Conservation (phyloP, 495 filamentous ascomycete genomes). For the Pyrenopolyporus hunteri region DNA sequence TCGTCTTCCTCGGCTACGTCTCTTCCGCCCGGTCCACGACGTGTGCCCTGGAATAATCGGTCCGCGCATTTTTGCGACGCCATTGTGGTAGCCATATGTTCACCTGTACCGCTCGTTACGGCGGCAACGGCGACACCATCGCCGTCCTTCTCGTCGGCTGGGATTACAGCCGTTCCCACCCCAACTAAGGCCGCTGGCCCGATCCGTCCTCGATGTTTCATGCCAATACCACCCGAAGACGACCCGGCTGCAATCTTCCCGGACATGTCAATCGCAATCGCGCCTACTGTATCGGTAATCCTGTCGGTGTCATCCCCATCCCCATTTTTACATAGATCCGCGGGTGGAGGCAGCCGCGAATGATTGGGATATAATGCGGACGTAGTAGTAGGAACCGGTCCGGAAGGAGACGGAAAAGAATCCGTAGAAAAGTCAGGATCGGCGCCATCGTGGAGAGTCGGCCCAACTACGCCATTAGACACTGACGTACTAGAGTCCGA, state of each 20-base stretch:
- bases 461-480: background rate
- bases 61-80: conserved; percentile 80
- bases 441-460: conserved; percentile 27
- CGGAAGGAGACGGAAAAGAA: background rate
- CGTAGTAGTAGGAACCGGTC: background rate
- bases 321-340: conserved; percentile 11
- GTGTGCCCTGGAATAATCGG: conserved; percentile 71
- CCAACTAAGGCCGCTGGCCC: conserved; percentile 93
- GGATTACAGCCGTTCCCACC: conserved; percentile 86
- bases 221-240: conserved; percentile 97
- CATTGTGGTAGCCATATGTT: conserved; percentile 94
- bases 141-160: conserved; percentile 60
- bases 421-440: background rate
- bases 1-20: conserved; percentile 69
- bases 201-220: conserved; percentile 91
- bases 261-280: conserved; percentile 83
- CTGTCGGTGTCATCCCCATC: conserved; percentile 48
- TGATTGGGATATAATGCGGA: background rate
- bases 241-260: conserved; percentile 96
- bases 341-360: background rate
- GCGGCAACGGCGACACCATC: conserved; percentile 70
- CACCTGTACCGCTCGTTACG: conserved; percentile 91
- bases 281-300: conserved; percentile 93
- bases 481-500: conserved; percentile 3
- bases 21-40: conserved; percentile 61